These are phyloP conservation scores for Penicillium robsamsonii DNA, from an alignment of 495 filamentous ascomycete genomes.

Conservation along the genomic window DNA sequence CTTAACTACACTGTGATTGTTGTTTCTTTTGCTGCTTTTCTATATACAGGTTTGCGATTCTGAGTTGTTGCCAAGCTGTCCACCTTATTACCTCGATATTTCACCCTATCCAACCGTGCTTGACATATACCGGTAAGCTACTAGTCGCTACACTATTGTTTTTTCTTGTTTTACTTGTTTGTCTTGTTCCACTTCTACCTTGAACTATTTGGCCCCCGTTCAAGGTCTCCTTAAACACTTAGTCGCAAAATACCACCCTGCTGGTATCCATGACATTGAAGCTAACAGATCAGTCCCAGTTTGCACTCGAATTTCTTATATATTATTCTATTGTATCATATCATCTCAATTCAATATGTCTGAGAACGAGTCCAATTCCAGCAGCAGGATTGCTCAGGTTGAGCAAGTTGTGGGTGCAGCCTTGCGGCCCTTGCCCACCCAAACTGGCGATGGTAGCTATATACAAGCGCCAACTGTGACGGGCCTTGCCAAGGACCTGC, in stretches of 20 bases:
- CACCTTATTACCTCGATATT: neutral
- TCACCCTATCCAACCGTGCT: neutral
- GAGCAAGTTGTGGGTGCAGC: slow-evolving; percentile 57
- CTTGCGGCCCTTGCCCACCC: slow-evolving; percentile 59
- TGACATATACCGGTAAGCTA: neutral
- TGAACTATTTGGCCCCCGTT: neutral
- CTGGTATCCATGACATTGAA: neutral
- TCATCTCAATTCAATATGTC: slow-evolving; percentile 23
- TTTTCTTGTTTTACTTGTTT: no score
- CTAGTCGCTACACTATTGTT: neutral
- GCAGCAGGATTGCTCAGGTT: slow-evolving; percentile 46
- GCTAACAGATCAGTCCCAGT: neutral
- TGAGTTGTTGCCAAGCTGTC: neutral
- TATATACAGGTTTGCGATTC: neutral
- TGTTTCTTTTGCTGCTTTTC: neutral
- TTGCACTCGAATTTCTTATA: neutral
- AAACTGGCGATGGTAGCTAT: slow-evolving; percentile 62
- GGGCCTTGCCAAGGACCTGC: slow-evolving; percentile 39
- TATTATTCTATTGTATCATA: slow-evolving; percentile 10
- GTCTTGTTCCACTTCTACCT: neutral
- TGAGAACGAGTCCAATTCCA: slow-evolving; percentile 18
- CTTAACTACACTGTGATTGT: neutral
- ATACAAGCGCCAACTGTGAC: slow-evolving; percentile 31
- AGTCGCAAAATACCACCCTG: neutral
- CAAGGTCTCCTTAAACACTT: neutral